Evolutionary conservation across 139 green algal genomes (phyloP).

Genomic region (Diplosphaera chodatii): DNA sequence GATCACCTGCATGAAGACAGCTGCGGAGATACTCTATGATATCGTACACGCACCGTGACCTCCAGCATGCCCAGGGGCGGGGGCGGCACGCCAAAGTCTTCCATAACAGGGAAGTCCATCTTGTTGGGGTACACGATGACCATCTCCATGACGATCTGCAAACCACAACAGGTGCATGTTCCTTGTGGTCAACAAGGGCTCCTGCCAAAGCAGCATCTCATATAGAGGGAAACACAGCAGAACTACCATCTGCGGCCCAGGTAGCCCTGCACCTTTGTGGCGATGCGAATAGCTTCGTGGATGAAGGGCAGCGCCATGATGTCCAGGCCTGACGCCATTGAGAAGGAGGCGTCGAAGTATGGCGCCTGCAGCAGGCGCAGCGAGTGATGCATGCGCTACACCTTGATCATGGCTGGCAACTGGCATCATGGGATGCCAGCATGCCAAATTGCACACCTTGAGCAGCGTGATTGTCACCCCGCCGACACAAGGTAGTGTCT

Average conservation of each 20-base stretch:
- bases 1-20: too few relatives aligned
- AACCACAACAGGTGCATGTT: too few relatives aligned
- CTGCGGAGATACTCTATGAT: too few relatives aligned
- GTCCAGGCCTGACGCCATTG: slow-evolving; percentile 49
- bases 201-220: too few relatives aligned
- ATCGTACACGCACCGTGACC: slow-evolving; percentile 18
- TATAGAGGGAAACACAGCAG: too few relatives aligned
- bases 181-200: too few relatives aligned
- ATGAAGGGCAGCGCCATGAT: slow-evolving; percentile 63
- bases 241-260: too few relatives aligned
- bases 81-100: slow-evolving; percentile 48
- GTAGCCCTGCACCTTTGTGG: slow-evolving; percentile 28
- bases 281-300: slow-evolving; percentile 24
- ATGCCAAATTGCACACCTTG: background rate
- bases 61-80: slow-evolving; percentile 46
- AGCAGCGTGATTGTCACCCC: slow-evolving; percentile 62
- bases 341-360: slow-evolving; percentile 52
- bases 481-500: slow-evolving; percentile 69
- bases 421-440: too few relatives aligned
- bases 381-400: too few relatives aligned
- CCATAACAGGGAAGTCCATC: slow-evolving; percentile 58
- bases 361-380: slow-evolving; percentile 18
- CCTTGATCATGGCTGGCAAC: too few relatives aligned
- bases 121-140: slow-evolving; percentile 65
- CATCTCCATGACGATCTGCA: slow-evolving; percentile 16